Evolutionary conservation across 75 land plant genomes (phyloP), one percentile per base, ranked within the genome.

Genomic region (Ceratopteris richardii): DNA sequence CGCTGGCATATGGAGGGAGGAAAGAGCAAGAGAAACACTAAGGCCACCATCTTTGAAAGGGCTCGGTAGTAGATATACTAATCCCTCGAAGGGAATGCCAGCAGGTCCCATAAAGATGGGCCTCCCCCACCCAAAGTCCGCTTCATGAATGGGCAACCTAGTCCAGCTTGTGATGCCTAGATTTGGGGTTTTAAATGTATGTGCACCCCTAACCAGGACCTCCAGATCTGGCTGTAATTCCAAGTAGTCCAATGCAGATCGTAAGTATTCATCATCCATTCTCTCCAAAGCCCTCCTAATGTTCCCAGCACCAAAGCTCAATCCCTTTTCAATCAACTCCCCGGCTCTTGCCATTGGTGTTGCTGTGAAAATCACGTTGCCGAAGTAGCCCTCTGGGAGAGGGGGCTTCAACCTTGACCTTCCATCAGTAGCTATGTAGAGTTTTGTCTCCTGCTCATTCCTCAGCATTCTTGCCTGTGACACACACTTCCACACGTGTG

Each of bases 71-170:
- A 77, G 44, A 33, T 41, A 76, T 20, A 62, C 73, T 7, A 78
- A 50, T 0, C 72, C 80, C 46, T 76, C 80, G 47, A 50, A 76
- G 37, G 70, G 62, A 21, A 74, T 66, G 9, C 61, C 66, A 1
- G 48, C 70, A 20, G 77, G 76, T 0, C 76, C 74, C 64, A 75
- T 65, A 66, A 71, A 71, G 36, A 71, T 65, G 23, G 82, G 84
- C 16, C 64, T 37, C 7, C 86, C 86, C 84, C 84, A 83, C 37
- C 86, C 86, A 59, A 83, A 83, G 66, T 83, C 86, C 19, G 75
- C 71, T 1, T 80, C 83, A 54, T 80, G 66, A 27, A 83, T 53
- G 19, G 83, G 80, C 61, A 83, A 50, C 36, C 70, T 59, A 43
- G 78, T 50, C 86, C 86, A 83, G 66, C 83, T 80, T 19, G 75